phyloP scores from a whole-genome alignment of 2,329 filamentous ascomycete species.

The Aspergillus fructus region DNA sequence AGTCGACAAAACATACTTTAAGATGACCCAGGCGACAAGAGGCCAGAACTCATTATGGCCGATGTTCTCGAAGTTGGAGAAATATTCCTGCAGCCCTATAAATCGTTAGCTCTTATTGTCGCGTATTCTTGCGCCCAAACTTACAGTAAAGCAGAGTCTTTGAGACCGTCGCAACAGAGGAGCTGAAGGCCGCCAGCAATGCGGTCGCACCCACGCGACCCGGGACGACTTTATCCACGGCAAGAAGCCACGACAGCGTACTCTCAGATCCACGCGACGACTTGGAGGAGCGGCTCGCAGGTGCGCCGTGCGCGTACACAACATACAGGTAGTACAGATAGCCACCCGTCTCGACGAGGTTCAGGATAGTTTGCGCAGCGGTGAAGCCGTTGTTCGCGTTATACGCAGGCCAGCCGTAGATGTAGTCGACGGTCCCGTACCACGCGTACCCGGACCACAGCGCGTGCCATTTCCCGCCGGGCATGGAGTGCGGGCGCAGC shows the following conservation, averaged over 20 bases:
- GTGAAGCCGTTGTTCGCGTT: constrained; percentile 71
- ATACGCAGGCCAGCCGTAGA: constrained; percentile 77
- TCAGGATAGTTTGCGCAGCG: constrained; percentile 69
- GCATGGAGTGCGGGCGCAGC: constrained; percentile 77
- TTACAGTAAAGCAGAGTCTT: constrained; percentile 69
- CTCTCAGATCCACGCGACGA: constrained; percentile 29
- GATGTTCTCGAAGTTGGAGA: constrained; percentile 60
- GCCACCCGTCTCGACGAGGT: constrained; percentile 65
- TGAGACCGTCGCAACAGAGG: constrained; percentile 63
- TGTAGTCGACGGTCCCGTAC: constrained; percentile 75
- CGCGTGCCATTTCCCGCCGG: constrained; percentile 68
- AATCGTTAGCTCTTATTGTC: background rate
- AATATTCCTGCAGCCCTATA: constrained; percentile 59
- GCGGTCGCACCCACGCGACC: constrained; percentile 56
- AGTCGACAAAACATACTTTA: constrained; percentile 55
- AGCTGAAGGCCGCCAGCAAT: constrained; percentile 58
- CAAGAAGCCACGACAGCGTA: constrained; percentile 45
- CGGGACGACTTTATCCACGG: constrained; percentile 51
- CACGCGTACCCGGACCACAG: constrained; percentile 76
- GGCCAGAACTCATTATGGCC: constrained; percentile 59
- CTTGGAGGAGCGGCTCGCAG: constrained; percentile 24
- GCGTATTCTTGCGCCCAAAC: constrained; percentile 23
- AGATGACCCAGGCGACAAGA: constrained; percentile 63
- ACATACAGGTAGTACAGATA: constrained; percentile 64
- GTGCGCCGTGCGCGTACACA: constrained; percentile 46